Conservation (phyloP, 2,329 filamentous ascomycete genomes). For the Diplodia corticola region DNA sequence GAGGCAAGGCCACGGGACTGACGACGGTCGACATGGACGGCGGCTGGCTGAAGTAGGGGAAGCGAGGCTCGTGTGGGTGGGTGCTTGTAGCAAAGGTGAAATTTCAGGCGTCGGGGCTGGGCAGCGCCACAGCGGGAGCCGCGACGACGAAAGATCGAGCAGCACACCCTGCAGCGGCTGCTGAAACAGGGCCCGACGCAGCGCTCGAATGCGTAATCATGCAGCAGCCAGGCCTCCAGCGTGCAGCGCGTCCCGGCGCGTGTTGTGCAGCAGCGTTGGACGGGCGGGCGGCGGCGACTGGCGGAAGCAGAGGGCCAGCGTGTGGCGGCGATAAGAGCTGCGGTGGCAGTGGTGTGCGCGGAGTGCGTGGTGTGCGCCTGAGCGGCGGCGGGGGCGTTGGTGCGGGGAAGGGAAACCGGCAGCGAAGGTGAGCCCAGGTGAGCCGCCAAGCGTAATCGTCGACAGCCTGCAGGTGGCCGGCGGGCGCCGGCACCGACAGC, state of each 20-base stretch:
- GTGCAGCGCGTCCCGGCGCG: neutral
- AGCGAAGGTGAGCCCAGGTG: too few species aligned
- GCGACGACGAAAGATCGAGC: slow-evolving; percentile 7
- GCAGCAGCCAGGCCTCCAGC: neutral
- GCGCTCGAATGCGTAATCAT: slow-evolving; percentile 17
- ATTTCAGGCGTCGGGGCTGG: slow-evolving; percentile 3
- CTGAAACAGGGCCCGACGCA: slow-evolving; percentile 18
- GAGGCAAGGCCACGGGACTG: neutral
- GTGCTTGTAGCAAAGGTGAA: neutral
- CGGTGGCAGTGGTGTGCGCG: too few species aligned
- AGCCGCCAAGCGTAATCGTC: too few species aligned
- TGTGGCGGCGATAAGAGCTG: neutral
- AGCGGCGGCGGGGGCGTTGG: neutral
- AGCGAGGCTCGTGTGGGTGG: neutral
- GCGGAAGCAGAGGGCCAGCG: too few species aligned
- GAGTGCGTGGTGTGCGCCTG: too few species aligned
- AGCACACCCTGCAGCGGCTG: slow-evolving; percentile 14
- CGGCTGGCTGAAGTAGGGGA: neutral
- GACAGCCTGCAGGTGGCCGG: neutral
- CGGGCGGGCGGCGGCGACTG: too few species aligned
- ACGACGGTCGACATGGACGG: neutral
- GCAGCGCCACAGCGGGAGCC: slow-evolving; percentile 3
- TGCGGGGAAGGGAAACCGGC: neutral
- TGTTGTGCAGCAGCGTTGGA: neutral
- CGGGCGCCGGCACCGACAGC: neutral